Conservation (phyloP, 1,284 basidiomycete genomes). For the Trichosporon sp. region DNA sequence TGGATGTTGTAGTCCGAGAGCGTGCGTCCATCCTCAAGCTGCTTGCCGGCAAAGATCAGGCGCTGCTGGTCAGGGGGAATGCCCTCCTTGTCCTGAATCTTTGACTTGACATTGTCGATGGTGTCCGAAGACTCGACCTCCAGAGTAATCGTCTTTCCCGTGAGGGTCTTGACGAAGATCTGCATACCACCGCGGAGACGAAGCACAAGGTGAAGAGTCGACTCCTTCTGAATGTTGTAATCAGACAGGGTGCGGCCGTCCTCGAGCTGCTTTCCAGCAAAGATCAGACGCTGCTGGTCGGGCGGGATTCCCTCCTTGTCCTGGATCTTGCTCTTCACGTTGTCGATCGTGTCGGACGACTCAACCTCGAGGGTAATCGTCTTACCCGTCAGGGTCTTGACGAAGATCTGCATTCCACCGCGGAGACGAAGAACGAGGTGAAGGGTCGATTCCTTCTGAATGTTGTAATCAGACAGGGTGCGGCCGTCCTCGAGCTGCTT, state of each 20-base stretch:
- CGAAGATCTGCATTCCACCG: conserved; percentile 70
- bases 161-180: conserved; percentile 64
- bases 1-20: conserved; percentile 74
- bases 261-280: conserved; percentile 97
- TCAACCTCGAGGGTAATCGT: conserved; percentile 97
- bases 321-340: conserved; percentile 94
- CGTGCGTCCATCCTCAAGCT: conserved; percentile 93
- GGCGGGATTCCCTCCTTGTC: conserved; percentile 80
- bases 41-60: conserved; percentile 90
- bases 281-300: conserved; percentile 96
- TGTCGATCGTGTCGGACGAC: conserved; percentile 88
- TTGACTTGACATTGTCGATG: conserved; percentile 58
- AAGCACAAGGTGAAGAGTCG: conserved; percentile 91
- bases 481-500: conserved; percentile 96
- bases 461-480: conserved; percentile 87
- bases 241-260: conserved; percentile 83
- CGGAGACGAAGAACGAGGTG: conserved; percentile 85
- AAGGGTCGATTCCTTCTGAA: conserved; percentile 93
- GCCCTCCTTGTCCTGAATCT: conserved; percentile 59
- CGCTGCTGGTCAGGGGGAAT: conserved; percentile 92
- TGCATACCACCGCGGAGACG: conserved; percentile 73
- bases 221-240: conserved; percentile 93
- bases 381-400: conserved; percentile 99
- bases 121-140: conserved; percentile 58
- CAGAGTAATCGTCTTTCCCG: conserved; percentile 56